Conservation (phyloP, 2,329 filamentous ascomycete genomes). For the Bisporella sp. region DNA sequence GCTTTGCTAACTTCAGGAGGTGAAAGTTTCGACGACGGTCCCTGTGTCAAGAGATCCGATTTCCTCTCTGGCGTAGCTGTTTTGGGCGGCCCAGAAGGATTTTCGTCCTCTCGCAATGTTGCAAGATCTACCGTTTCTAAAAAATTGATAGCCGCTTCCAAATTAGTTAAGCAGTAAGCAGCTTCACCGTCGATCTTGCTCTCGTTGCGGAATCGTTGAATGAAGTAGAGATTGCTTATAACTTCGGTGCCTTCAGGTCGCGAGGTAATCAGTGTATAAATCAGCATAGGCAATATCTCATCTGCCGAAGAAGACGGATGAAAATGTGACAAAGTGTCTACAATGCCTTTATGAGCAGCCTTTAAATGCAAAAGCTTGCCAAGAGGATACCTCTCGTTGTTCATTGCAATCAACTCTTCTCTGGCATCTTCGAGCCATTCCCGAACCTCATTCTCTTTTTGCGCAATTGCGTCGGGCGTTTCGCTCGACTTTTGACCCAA, state of each 20-base stretch:
- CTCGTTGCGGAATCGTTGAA: conserved; percentile 82
- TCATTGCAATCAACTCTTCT: conserved; percentile 71
- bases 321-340: conserved; percentile 69
- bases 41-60: conserved; percentile 21
- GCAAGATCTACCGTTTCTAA: conserved; percentile 92
- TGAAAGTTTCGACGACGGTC: conserved; percentile 24
- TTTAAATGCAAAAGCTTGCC: conserved; percentile 89
- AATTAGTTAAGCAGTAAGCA: conserved; percentile 91
- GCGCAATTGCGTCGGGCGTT: conserved; percentile 48
- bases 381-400: conserved; percentile 77
- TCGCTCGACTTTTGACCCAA: conserved; percentile 50
- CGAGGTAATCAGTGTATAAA: conserved; percentile 90
- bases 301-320: conserved; percentile 84
- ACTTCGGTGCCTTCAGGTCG: conserved; percentile 79
- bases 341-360: conserved; percentile 85
- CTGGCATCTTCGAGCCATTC: conserved; percentile 66
- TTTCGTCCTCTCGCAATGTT: conserved; percentile 75
- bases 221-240: conserved; percentile 91
- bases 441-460: conserved; percentile 61
- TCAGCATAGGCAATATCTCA: conserved; percentile 93
- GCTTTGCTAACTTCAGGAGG: conserved; percentile 15
- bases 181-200: conserved; percentile 87
- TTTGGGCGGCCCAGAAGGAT: conserved; percentile 60
- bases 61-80: conserved; percentile 38
- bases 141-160: conserved; percentile 92